Evolutionary conservation across 805 yeast genomes (phyloP).

Genomic region (Naumovozyma castellii): DNA sequence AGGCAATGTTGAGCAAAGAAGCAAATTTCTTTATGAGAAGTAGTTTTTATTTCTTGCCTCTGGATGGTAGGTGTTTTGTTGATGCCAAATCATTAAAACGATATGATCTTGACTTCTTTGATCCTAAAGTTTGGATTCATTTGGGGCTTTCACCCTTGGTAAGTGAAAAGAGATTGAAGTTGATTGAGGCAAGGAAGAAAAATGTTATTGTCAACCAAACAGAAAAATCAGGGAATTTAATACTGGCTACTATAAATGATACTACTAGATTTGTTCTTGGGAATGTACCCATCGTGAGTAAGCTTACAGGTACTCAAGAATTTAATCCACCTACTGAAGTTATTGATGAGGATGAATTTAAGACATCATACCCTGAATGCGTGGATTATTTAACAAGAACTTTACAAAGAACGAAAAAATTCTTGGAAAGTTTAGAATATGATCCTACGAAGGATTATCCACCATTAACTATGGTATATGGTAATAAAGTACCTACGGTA

Average conservation of each 20-base stretch:
- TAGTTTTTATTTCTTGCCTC: conserved; percentile 68
- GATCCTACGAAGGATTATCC: conserved; percentile 54
- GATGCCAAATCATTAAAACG: conserved; percentile 49
- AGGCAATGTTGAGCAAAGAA: conserved; percentile 66
- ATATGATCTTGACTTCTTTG: conserved; percentile 64
- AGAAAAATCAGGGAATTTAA: neutral
- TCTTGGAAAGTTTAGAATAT: conserved; percentile 45
- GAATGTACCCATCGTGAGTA: conserved; percentile 8
- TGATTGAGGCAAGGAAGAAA: conserved; percentile 6
- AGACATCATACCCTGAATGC: conserved; percentile 41
- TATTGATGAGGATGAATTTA: conserved; percentile 14
- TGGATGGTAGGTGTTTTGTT: conserved; percentile 63
- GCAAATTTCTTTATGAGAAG: conserved; percentile 85
- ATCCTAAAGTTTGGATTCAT: conserved; percentile 71
- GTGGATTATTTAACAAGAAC: conserved; percentile 56
- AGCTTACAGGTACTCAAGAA: conserved; percentile 3
- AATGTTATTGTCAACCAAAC: conserved; percentile 1
- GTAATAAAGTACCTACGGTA: conserved; percentile 75
- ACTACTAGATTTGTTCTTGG: conserved; percentile 7
- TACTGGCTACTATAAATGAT: conserved; percentile 2
- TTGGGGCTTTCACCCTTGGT: conserved; percentile 72
- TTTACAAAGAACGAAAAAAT: conserved; percentile 49
- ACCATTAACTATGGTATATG: conserved; percentile 75
- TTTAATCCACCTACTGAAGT: conserved; percentile 6
- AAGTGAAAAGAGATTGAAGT: conserved; percentile 22